Evolutionary conservation across 805 yeast genomes (phyloP).

Genomic region (Cyberlindnera samutprakarnensis): DNA sequence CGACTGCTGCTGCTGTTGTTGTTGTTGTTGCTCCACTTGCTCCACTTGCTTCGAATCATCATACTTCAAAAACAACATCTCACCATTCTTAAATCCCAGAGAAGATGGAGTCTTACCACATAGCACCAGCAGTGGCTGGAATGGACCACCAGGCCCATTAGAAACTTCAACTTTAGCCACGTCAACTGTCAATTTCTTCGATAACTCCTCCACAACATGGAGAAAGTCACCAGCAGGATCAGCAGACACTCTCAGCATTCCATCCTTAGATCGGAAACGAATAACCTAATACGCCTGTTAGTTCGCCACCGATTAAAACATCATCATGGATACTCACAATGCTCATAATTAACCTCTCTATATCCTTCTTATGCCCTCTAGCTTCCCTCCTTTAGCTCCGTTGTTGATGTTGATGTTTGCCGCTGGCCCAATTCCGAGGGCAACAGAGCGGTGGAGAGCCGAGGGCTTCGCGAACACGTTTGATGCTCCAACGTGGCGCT

Average conservation of each 20-base stretch:
- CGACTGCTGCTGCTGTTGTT: constrained; percentile 5
- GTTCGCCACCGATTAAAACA: neutral
- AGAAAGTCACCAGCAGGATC: constrained; percentile 38
- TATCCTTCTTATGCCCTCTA: no score
- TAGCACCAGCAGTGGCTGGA: constrained; percentile 18
- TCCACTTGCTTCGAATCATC: constrained; percentile 3
- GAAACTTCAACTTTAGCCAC: constrained; percentile 21
- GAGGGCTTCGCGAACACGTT: no score
- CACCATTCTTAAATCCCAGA: constrained; percentile 41
- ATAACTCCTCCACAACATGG: constrained; percentile 34
- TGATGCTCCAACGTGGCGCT: no score
- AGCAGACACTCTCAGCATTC: constrained; percentile 63
- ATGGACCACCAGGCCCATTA: constrained; percentile 17
- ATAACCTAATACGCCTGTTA: constrained; percentile 37
- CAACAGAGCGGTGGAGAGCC: no score
- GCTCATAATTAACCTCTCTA: constrained; percentile 2
- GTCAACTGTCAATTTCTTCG: constrained; percentile 20
- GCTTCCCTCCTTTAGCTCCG: no score
- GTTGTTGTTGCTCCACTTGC: neutral
- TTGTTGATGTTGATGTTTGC: no score
- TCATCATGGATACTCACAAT: neutral
- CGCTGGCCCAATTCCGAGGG: no score
- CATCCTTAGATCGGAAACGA: constrained; percentile 79
- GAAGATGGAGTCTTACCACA: constrained; percentile 26
- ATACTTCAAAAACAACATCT: constrained; percentile 34